phyloP scores from a whole-genome alignment of 345 rosid genomes.

The Hibiscus trionum region DNA sequence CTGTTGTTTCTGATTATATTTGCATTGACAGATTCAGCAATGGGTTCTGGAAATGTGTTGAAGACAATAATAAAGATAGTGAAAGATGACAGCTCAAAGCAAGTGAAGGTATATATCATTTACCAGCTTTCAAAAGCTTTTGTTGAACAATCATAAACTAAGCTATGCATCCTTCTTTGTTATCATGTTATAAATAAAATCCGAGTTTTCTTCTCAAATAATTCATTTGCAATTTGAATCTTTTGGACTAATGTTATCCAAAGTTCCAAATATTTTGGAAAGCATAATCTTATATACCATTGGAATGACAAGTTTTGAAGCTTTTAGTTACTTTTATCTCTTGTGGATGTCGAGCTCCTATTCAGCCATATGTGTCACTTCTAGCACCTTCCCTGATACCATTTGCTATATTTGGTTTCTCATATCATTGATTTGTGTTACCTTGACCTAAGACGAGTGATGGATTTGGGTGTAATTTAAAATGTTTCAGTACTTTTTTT shows the following conservation, averaged over 20 bases:
- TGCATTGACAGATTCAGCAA: conserved; percentile 21
- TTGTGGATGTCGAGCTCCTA: not conserved
- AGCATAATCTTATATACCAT: not conserved
- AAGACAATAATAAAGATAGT: conserved; percentile 72
- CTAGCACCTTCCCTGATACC: not conserved
- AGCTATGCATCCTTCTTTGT: not conserved
- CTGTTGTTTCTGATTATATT: conserved; percentile 13
- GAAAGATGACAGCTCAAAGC: conserved; percentile 40
- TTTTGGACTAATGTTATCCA: not conserved
- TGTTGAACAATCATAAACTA: not conserved
- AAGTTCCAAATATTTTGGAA: not conserved
- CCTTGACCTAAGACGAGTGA: too few relatives aligned
- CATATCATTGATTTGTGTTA: not conserved
- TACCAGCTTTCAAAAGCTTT: not conserved
- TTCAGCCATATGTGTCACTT: not conserved
- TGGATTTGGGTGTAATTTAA: too few relatives aligned
- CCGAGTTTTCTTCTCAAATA: not conserved
- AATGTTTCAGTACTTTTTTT: too few relatives aligned
- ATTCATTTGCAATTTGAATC: not conserved
- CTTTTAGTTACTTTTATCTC: not conserved
- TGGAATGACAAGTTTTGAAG: not conserved
- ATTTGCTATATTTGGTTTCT: not conserved
- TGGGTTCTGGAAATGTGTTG: conserved; percentile 84
- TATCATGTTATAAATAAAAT: not conserved
- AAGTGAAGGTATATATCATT: conserved; percentile 33